Base-by-base conservation (phyloP, 257 asterid species). In the Fraxinus quadrangulata region DNA sequence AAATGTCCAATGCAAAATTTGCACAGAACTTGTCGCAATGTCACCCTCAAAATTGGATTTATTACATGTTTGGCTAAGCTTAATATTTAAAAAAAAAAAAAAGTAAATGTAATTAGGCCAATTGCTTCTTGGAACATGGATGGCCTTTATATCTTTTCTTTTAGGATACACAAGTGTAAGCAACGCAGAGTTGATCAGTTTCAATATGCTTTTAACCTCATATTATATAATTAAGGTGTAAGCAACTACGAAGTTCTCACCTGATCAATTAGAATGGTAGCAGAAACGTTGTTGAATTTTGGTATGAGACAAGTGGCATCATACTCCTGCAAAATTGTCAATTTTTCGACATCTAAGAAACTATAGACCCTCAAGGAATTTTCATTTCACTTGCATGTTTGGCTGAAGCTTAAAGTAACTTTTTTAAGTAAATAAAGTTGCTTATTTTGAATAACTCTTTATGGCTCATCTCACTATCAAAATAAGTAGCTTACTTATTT, bases 261-360 rank as follows among this genome's bases (percentile, higher is more conserved):
- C 99, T 96, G 99, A 81, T 96, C 99, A 80, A 96, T 96, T 79
- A 96, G 88, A 87, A 96, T 92, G 70, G 97, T 88, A 19, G 97
- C 92, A 7, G 97, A 78, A 65, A 96, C 81, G 36, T 87, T 78
- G 65, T 75, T 89, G 87, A 72, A 82, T 75, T 88, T 93, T 8
- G 97, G 89, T 77, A 93, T 63, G 66, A 96, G 98, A 49, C 72
- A 75, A 78, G 94, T 90, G 83, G 99, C 97, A 84, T 96, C 99
- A 76, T 93, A 92, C 79, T 93, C 98, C 99, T 93, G 96, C 86
- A 79, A 10, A 39, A 77, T 81, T 21, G 42, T 67, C 14, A 33
- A 84, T 36, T 70, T 19, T 8, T 45, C 28, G 24, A 71, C 67
- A 80, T n/a, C 69, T 13, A 67, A 70, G 39, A 5, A 68, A 33